Evolutionary conservation across 345 rosid species (phyloP).

Genomic region (Chamaenerion angustifolium): DNA sequence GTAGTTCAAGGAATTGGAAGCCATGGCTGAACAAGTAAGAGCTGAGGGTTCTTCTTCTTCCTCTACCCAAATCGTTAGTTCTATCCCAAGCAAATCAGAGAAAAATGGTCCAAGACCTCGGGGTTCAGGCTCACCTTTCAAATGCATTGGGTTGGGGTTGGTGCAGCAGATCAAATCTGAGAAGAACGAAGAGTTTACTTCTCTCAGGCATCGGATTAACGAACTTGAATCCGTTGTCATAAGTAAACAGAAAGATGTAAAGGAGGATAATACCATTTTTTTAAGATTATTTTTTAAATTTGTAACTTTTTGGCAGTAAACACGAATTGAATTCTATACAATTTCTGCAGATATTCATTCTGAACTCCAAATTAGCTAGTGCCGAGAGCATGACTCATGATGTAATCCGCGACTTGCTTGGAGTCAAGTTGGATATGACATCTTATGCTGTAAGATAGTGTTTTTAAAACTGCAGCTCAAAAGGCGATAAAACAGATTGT

Average conservation of each 20-base stretch:
- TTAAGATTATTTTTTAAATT: neutral
- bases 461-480: too few relatives aligned
- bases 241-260: conserved; percentile 76
- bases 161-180: conserved; percentile 76
- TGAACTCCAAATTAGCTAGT: conserved; percentile 82
- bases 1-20: conserved; percentile 72
- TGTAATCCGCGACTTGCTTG: conserved; percentile 74
- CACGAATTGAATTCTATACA: neutral
- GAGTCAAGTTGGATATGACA: conserved; percentile 86
- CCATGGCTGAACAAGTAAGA: conserved; percentile 80
- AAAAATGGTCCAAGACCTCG: conserved; percentile 50
- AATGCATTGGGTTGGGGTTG: conserved; percentile 87
- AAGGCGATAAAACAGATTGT: too few relatives aligned
- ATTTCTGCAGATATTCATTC: conserved; percentile 47
- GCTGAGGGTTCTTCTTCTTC: conserved; percentile 47
- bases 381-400: conserved; percentile 98
- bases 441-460: conserved; percentile 46
- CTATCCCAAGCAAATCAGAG: conserved; percentile 43
- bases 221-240: conserved; percentile 70
- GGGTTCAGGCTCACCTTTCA: conserved; percentile 93
- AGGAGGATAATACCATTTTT: neutral
- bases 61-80: conserved; percentile 25
- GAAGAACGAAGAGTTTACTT: conserved; percentile 67
- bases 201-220: conserved; percentile 60
- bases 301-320: too few relatives aligned